Percentiles rank a stretch among this genome's conserved stretches.
Conservation (phyloP, 192 early-diverging fungal genomes). For the Coemansia sp. region DNA sequence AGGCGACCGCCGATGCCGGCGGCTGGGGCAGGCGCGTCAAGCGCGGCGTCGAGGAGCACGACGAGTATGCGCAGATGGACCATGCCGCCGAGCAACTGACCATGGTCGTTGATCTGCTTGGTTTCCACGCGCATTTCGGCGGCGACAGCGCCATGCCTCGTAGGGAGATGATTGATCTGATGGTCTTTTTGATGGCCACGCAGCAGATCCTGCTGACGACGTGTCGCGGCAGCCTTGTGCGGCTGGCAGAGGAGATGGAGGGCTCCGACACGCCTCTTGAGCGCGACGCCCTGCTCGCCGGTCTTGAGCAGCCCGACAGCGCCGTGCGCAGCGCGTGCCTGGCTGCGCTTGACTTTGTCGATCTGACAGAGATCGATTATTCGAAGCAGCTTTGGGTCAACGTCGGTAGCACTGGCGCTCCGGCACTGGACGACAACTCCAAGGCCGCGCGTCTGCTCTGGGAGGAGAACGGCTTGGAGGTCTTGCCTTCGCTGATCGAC, state of each 20-base stretch:
- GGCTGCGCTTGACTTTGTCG: constrained; percentile 46
- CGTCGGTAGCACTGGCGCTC: constrained; percentile 17
- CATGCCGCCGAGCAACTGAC: constrained; percentile 61
- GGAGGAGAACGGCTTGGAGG: constrained; percentile 45
- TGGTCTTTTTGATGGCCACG: constrained; percentile 62
- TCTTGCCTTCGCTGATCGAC: constrained; percentile 20
- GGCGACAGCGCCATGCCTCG: constrained; percentile 54
- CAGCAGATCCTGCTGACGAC: constrained; percentile 46
- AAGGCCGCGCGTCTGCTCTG: constrained; percentile 34
- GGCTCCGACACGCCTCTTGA: constrained; percentile 32
- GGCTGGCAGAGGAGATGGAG: constrained; percentile 57
- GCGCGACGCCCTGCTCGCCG: constrained; percentile 37
- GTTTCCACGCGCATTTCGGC: constrained; percentile 59
- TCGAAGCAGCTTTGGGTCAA: constrained; percentile 35
- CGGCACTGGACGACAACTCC: constrained; percentile 40
- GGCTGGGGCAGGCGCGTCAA: constrained; percentile 56
- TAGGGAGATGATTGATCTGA: constrained; percentile 59
- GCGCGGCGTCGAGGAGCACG: constrained; percentile 36
- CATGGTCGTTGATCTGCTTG: constrained; percentile 62
- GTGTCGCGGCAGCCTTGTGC: constrained; percentile 52
- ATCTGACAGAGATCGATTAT: constrained; percentile 37
- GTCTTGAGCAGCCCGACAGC: constrained; percentile 33
- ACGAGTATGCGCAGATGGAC: constrained; percentile 51
- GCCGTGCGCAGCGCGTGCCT: constrained; percentile 45
- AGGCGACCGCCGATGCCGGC: constrained; percentile 59